These are phyloP conservation scores for Pascua guehoae DNA, from an alignment of 1,284 basidiomycete genomes.

Conservation along the genomic window DNA sequence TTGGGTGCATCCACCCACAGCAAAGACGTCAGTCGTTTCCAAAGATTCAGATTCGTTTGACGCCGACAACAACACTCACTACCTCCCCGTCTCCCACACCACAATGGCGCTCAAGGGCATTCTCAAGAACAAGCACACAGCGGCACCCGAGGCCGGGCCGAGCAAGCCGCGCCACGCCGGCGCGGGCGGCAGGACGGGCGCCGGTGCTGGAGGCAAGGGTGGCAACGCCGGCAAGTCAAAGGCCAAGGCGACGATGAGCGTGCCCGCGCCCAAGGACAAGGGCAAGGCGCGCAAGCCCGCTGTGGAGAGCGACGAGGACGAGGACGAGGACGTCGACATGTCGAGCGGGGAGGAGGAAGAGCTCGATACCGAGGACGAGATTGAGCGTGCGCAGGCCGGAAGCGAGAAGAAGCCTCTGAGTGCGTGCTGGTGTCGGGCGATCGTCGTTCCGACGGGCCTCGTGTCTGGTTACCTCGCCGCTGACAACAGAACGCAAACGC, in stretches of 20 bases:
- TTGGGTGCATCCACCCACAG: conserved; percentile 1
- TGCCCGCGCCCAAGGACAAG: conserved; percentile 3
- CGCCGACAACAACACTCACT: neutral
- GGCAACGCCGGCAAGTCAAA: conserved; percentile 1
- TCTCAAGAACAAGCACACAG: conserved; percentile 12
- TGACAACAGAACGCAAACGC: conserved; percentile 41
- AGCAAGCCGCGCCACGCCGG: neutral
- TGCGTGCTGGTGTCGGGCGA: neutral
- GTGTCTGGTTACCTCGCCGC: neutral
- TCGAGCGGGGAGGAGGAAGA: conserved; percentile 8
- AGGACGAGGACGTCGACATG: conserved; percentile 2
- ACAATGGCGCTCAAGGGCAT: conserved; percentile 19
- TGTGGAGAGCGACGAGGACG: conserved; percentile 9
- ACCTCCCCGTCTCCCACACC: neutral
- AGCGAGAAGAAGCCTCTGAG: conserved; percentile 17
- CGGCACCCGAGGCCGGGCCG: conserved; percentile 6
- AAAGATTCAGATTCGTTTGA: neutral
- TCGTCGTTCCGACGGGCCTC: too few relatives aligned
- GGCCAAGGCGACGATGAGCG: conserved; percentile 5
- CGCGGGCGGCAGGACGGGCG: too few relatives aligned
- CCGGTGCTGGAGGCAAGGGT: neutral
- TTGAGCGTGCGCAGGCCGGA: conserved; percentile 10
- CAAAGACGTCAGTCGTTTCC: neutral
- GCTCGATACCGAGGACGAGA: conserved; percentile 19
- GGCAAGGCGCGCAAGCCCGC: conserved; percentile 8